Evolutionary conservation across 441 rosid genomes (phyloP), one percentile per base, ranked within the genome.

Genomic region (Macaranga tanarius): DNA sequence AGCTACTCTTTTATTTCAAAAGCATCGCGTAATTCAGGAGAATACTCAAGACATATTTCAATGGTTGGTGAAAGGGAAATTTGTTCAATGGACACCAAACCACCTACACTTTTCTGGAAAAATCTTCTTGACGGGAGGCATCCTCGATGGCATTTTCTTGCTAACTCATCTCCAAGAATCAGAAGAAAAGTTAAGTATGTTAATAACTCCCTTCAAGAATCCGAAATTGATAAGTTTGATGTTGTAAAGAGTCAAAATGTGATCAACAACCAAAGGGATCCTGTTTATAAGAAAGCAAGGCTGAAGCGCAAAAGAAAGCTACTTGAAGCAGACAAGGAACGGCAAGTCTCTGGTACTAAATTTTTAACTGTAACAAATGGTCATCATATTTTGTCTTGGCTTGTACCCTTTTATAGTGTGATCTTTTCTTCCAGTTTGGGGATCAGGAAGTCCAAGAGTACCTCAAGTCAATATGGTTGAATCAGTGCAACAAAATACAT

Each of bases 131-230:
- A 79, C 44, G 83, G 83, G 55, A 80, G 75, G 79, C 48, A 57
- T 71, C 84, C 82, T 28, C 48, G 26, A 22, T 83, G 88, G 86
- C 81, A 67, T 70, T 79, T 77, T 72, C 71, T 71, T 50, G 40
- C 76, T 17, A 54, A 60, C 70, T 76, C 83, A 65, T 75, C 79
- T 63, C 62, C 72, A 56, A 83, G 80, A 76, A 75, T 65, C 51
- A 75, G 84, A 51, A 79, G 74, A 69, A 74, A 78, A 64, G 73
- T 74, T 68, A 71, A 72, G 40, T 65, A 20, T 51, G 17, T 63
- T 71, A 75, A 50, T 59, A 47, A 64, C 25, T 16, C 17, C 22
- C 16, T 42, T 5, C 59, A 69, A 22, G 67, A 76, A 68, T 65
- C 72, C n/a, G 77, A 74, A 48, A 20, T 59, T 45, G 76, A 25